Percentiles rank a stretch among this genome's conserved stretches.
Conservation (phyloP, 139 green algal genomes). For the Picochlorum sp. region DNA sequence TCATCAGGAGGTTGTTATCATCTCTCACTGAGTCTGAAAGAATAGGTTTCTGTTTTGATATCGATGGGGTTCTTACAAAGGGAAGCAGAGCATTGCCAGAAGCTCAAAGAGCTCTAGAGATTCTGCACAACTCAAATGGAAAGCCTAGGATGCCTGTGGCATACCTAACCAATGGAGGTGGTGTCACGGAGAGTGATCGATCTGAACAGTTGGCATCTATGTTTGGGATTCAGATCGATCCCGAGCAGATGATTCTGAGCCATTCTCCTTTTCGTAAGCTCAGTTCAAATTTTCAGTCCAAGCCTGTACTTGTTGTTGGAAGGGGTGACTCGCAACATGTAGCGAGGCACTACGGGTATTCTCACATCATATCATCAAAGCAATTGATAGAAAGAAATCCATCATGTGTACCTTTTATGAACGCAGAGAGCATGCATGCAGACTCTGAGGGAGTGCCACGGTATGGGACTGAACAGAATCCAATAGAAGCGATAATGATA, state of each 20-base stretch:
- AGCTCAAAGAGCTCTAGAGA: conserved; percentile 33
- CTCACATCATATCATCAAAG: conserved; percentile 26
- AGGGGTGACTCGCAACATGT: conserved; percentile 39
- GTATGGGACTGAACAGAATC: conserved; percentile 33
- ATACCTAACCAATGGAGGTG: conserved; percentile 81
- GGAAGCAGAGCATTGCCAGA: conserved; percentile 41
- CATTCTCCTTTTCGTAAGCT: conserved; percentile 66
- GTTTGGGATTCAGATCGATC: conserved; percentile 51
- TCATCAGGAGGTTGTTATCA: neutral
- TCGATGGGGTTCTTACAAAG: conserved; percentile 68
- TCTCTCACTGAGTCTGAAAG: neutral
- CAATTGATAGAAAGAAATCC: conserved; percentile 48
- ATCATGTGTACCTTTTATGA: conserved; percentile 43
- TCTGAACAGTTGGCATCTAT: conserved; percentile 58
- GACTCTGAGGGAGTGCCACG: neutral
- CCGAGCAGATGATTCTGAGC: conserved; percentile 59
- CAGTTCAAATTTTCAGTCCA: conserved; percentile 22
- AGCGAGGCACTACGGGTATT: conserved; percentile 62
- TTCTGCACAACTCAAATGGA: conserved; percentile 37
- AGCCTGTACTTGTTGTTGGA: conserved; percentile 58
- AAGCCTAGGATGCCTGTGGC: conserved; percentile 27
- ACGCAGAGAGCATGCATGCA: conserved; percentile 13
- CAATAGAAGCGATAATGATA: conserved; percentile 56
- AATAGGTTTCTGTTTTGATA: conserved; percentile 64
- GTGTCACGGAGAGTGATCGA: conserved; percentile 54